Evolutionary conservation across 257 asterid species (phyloP).

Genomic region (Lycium barbarum): DNA sequence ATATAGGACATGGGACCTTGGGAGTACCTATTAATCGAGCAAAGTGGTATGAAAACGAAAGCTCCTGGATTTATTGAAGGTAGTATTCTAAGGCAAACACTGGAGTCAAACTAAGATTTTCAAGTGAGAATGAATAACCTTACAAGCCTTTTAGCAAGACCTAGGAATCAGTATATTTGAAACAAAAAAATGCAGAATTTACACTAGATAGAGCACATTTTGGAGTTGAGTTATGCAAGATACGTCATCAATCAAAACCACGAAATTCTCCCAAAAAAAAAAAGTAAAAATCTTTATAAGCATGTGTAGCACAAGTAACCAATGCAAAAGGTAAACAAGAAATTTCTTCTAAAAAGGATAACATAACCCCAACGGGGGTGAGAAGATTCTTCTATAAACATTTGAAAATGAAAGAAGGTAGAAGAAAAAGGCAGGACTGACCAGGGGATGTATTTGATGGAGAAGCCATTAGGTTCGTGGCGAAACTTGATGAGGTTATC

Average conservation of each 20-base stretch:
- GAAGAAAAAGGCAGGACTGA: conserved; percentile 26
- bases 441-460: conserved; percentile 82
- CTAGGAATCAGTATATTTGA: not conserved
- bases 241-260: conserved; percentile 4
- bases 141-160: not conserved
- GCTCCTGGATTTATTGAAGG: not conserved
- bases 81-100: not conserved
- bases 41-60: not conserved
- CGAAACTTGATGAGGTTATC: conserved; percentile 64
- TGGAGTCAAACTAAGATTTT: not conserved
- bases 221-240: not conserved
- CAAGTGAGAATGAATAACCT: not conserved
- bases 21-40: not conserved
- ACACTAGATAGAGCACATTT: not conserved
- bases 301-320: not conserved
- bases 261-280: not conserved
- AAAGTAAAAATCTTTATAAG: not conserved
- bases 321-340: not conserved
- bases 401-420: not conserved
- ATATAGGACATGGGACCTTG: not conserved
- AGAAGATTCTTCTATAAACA: not conserved
- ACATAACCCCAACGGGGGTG: too few species aligned
- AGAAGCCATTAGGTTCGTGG: conserved; percentile 51
- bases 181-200: not conserved
- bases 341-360: too few species aligned